Percentiles rank a stretch among this genome's conserved stretches.
These are phyloP conservation scores for Antarctomyces pellizariae DNA, from an alignment of 495 filamentous ascomycete genomes.

Conservation along the genomic window DNA sequence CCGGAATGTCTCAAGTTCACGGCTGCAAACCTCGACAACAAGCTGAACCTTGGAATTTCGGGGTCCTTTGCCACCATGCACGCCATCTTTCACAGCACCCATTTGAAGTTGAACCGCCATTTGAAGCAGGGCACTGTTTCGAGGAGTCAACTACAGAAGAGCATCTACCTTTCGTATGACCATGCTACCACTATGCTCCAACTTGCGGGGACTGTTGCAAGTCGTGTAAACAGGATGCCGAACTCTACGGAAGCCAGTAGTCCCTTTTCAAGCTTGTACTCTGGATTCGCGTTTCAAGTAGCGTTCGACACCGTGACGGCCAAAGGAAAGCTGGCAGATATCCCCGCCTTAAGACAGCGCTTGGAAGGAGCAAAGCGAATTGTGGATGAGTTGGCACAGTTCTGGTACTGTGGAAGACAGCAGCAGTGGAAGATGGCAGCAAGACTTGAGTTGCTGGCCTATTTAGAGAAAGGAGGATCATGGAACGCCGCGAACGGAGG, in stretches of 20 bases:
- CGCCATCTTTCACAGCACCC: conserved; percentile 32
- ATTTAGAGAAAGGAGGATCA: conserved; percentile 4
- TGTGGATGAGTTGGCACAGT: conserved; percentile 9
- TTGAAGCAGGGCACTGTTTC: conserved; percentile 19
- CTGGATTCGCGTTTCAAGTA: conserved; percentile 20
- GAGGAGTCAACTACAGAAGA: conserved; percentile 13
- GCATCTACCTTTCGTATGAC: conserved; percentile 18
- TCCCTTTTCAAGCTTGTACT: conserved; percentile 12
- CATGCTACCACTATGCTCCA: conserved; percentile 21
- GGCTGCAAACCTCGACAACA: conserved; percentile 24
- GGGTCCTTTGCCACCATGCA: conserved; percentile 35
- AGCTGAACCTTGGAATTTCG: conserved; percentile 20
- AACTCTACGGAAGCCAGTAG: not conserved
- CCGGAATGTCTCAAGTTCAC: conserved; percentile 22
- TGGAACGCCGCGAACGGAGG: conserved; percentile 3
- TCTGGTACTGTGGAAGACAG: conserved; percentile 10
- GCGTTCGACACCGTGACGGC: conserved; percentile 25
- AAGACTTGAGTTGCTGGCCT: not conserved
- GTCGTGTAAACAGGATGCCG: conserved; percentile 4
- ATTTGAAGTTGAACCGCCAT: conserved; percentile 39
- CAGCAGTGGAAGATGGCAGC: conserved; percentile 6
- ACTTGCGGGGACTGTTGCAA: conserved; percentile 9
- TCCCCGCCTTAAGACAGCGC: conserved; percentile 4
- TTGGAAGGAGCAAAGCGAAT: conserved; percentile 7
- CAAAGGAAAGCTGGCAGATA: conserved; percentile 11